phyloP scores from a whole-genome alignment of 2,329 filamentous ascomycete species.

The Tolypocladium endophyticum region DNA sequence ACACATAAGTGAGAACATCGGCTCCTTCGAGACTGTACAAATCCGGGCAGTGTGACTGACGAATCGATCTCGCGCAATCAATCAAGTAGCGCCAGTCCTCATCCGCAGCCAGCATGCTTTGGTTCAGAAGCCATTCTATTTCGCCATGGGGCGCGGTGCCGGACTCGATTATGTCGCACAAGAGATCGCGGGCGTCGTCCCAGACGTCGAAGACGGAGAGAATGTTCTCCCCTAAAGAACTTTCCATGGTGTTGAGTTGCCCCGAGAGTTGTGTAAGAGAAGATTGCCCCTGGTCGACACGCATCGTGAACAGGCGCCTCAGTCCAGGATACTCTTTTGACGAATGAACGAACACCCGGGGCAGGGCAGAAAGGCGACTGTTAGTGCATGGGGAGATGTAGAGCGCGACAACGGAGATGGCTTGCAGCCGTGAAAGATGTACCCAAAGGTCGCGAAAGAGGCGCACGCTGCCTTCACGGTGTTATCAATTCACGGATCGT shows the following conservation, averaged over 20 bases:
- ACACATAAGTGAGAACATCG: slow-evolving; percentile 22
- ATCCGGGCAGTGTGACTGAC: slow-evolving; percentile 4
- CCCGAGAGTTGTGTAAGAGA: background rate
- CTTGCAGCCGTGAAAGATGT: too few species aligned
- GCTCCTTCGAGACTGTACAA: slow-evolving; percentile 16
- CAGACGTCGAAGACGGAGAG: slow-evolving; percentile 22
- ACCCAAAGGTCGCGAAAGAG: background rate
- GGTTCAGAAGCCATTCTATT: slow-evolving; percentile 13
- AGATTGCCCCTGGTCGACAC: background rate
- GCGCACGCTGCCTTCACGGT: background rate
- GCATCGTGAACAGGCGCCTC: background rate
- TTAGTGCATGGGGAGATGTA: background rate
- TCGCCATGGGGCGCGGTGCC: slow-evolving; percentile 14
- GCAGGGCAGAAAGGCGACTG: background rate
- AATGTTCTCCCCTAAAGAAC: slow-evolving; percentile 9
- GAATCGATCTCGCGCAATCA: slow-evolving; percentile 21
- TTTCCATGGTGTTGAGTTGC: background rate
- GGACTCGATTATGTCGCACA: slow-evolving; percentile 19
- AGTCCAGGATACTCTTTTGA: background rate
- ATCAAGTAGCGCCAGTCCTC: slow-evolving; percentile 23
- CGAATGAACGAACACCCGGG: background rate
- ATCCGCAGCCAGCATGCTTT: slow-evolving; percentile 20
- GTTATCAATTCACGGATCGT: background rate
- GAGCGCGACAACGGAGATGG: background rate
- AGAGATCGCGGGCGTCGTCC: slow-evolving; percentile 17